Base-by-base conservation (phyloP, 2,329 filamentous ascomycete species). In the Calonectria ilicicola region DNA sequence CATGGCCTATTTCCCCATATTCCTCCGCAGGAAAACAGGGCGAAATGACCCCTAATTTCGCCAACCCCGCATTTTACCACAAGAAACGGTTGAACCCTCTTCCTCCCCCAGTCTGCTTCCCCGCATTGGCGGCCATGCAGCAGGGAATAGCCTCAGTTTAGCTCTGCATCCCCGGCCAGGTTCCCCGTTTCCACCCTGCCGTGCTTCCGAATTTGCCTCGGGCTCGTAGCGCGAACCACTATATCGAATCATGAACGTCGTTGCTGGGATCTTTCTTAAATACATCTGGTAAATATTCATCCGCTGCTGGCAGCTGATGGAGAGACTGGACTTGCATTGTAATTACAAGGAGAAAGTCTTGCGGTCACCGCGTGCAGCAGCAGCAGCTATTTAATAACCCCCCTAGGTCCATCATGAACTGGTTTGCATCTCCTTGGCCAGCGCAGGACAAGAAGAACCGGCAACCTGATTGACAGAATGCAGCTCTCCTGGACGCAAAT, bases 281-380 rank as follows among this genome's bases (percentile, higher is more conserved):
- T 23, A 14, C 17, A 40, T 56, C 40, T 71, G 56, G 8, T 71
- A 71, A 71, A 71, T 21, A 56, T 71, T 71, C 69, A 64, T 71
- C 69, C 64, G 27, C 29, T 15, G 17, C 26, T 51, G 19, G 63
- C 29, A 56, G 42, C 7, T 1, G 23, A 32, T 46, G 26, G 53
- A 27, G 62, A 38, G 12, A n/a, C 3, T 53, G 19, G 7, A 10
- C 32, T 14, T 15, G 69, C 10, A 56, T 47, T 19, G 10, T 21
- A 21, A 29, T 42, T n/a, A n/a, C n/a, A n/a, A n/a, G n/a, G 35
- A 15, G 21, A 4, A 47, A 63, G 26, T 6, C 38, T 65, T 32
- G 46, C 10, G 15, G 19, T 51, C 56, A 9, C 6, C 46, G 42
- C 44, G 15, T 5, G 9, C 4, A 1, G 27, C 15, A 12, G 15